Conservation (phyloP, 2,329 filamentous ascomycete species). For the Rhynchosporium secalis region DNA sequence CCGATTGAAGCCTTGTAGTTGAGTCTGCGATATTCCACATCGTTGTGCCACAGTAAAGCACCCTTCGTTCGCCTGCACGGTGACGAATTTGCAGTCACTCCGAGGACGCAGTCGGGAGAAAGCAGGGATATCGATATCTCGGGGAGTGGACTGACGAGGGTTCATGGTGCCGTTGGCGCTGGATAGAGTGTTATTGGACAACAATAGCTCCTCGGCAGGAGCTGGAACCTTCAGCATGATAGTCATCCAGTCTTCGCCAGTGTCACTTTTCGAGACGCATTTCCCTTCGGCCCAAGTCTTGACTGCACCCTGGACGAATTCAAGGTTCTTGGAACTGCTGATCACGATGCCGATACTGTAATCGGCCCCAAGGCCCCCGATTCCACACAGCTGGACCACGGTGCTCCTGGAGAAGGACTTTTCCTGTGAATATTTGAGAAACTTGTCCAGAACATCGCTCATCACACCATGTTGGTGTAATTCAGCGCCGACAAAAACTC, state of each 20-base stretch:
- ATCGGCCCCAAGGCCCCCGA: neutral
- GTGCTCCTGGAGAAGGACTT: too few relatives aligned
- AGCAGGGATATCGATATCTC: neutral
- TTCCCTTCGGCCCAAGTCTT: neutral
- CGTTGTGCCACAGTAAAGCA: conserved; percentile 3
- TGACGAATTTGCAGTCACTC: neutral
- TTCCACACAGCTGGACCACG: neutral
- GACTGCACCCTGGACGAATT: neutral
- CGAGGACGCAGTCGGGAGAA: neutral
- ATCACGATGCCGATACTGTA: neutral
- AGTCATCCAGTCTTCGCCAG: neutral
- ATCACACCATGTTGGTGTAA: neutral
- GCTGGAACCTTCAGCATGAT: neutral
- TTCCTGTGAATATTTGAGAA: neutral
- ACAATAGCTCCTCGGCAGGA: neutral
- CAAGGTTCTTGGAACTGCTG: conserved; percentile 1
- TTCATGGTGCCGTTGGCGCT: neutral
- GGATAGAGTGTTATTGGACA: neutral
- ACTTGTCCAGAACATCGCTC: neutral
- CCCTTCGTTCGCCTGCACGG: neutral
- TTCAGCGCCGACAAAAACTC: neutral
- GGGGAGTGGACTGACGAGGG: neutral
- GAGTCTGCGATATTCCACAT: conserved; percentile 1
- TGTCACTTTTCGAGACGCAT: neutral
- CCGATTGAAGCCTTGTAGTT: neutral